Evolutionary conservation across 192 early-diverging fungal species (phyloP).

Genomic region (Backusella luteola): DNA sequence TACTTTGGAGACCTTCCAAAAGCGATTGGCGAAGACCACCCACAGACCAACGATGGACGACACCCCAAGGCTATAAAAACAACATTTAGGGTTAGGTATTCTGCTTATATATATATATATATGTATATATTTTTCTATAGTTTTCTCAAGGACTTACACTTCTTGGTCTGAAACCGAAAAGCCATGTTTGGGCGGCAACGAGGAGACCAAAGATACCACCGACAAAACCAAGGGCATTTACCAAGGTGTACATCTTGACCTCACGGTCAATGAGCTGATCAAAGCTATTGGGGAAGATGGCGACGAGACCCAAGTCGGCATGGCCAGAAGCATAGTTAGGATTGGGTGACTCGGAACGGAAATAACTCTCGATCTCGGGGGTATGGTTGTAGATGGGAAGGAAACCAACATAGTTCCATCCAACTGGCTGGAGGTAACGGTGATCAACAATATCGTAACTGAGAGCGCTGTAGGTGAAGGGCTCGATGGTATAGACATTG

Average conservation of each 20-base stretch:
- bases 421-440: slow-evolving; percentile 26
- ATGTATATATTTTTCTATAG: too few relatives aligned
- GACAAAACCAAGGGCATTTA: slow-evolving; percentile 37
- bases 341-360: slow-evolving; percentile 28
- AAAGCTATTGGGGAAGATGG: slow-evolving; percentile 20
- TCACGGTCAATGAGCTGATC: slow-evolving; percentile 18
- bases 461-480: slow-evolving; percentile 29
- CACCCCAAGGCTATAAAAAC: slow-evolving; percentile 26
- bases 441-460: slow-evolving; percentile 29
- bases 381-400: slow-evolving; percentile 32
- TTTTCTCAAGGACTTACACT: background rate
- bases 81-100: too few relatives aligned
- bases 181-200: slow-evolving; percentile 30
- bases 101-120: too few relatives aligned
- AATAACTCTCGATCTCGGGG: slow-evolving; percentile 27
- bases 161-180: slow-evolving; percentile 35
- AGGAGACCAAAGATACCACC: slow-evolving; percentile 38
- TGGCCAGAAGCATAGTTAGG: slow-evolving; percentile 29
- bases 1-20: slow-evolving; percentile 21
- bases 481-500: slow-evolving; percentile 29
- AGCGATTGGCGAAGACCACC: slow-evolving; percentile 33
- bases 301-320: slow-evolving; percentile 24
- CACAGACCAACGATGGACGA: slow-evolving; percentile 37
- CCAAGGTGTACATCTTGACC: slow-evolving; percentile 32
- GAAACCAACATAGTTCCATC: slow-evolving; percentile 41